Evolutionary conservation across 1,284 basidiomycete species (phyloP).

Genomic region (Melanopsichium pennsylvanicum): DNA sequence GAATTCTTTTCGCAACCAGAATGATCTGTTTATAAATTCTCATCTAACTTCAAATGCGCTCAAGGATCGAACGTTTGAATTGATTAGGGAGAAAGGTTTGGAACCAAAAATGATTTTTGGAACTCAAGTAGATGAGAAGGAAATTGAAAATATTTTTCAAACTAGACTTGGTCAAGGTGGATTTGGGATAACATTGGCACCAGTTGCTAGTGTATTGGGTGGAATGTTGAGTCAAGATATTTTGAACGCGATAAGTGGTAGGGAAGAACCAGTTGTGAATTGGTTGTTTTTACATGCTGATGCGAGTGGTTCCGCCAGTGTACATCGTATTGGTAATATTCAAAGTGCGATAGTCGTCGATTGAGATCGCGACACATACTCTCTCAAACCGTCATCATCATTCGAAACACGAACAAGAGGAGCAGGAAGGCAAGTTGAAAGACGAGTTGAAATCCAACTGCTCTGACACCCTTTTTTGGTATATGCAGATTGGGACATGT

Average conservation of each 20-base stretch:
- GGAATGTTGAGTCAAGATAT: slow-evolving; percentile 94
- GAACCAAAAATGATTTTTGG: slow-evolving; percentile 7
- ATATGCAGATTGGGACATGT: no score
- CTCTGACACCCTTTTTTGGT: no score
- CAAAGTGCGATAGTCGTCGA: slow-evolving; percentile 1
- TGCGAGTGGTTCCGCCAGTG: slow-evolving; percentile 11
- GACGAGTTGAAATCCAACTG: no score
- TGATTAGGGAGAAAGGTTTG: slow-evolving; percentile 30
- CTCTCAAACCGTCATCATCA: no score
- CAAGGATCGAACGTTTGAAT: slow-evolving; percentile 3
- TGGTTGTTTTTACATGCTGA: slow-evolving; percentile 85
- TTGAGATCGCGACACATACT: neutral
- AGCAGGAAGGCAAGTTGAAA: no score
- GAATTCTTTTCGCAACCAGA: no score
- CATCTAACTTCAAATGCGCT: neutral
- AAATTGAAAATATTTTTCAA: slow-evolving; percentile 18
- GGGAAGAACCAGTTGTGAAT: slow-evolving; percentile 90
- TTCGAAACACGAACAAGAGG: no score
- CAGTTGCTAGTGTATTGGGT: slow-evolving; percentile 82
- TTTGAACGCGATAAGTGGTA: slow-evolving; percentile 85
- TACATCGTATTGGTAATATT: slow-evolving; percentile 16
- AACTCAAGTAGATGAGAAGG: neutral
- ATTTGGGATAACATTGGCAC: slow-evolving; percentile 80
- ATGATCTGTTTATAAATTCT: no score
- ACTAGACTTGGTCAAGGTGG: slow-evolving; percentile 67